These are phyloP conservation scores for Penicillium sp. DNA, from an alignment of 2,329 filamentous ascomycete genomes.

Conservation along the genomic window DNA sequence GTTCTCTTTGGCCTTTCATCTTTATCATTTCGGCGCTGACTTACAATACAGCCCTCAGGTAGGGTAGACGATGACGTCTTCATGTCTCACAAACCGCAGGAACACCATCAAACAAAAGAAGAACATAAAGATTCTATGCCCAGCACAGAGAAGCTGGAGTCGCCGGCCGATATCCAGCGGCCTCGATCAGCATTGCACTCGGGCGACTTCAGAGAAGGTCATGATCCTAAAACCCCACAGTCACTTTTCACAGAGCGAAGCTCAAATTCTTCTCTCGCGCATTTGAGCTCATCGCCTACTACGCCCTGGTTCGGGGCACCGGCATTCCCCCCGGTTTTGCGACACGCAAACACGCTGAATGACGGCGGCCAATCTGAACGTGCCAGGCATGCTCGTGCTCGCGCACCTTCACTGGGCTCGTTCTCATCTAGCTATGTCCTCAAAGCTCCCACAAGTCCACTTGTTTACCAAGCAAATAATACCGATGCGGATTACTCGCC, in stretches of 20 bases:
- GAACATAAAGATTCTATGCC: conserved; percentile 11
- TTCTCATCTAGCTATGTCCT: conserved; percentile 79
- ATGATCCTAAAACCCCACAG: conserved; percentile 24
- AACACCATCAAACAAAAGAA: conserved; percentile 20
- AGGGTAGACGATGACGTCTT: conserved; percentile 4
- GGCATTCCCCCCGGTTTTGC: conserved; percentile 21
- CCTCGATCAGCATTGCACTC: conserved; percentile 73
- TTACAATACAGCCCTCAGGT: conserved; percentile 8
- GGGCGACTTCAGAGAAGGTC: conserved; percentile 60
- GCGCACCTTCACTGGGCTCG: conserved; percentile 67
- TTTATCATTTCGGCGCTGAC: conserved; percentile 9
- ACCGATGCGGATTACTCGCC: conserved; percentile 70
- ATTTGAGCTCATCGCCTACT: conserved; percentile 54
- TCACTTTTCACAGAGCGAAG: conserved; percentile 22
- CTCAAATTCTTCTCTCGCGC: conserved; percentile 13
- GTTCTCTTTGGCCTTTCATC: neutral
- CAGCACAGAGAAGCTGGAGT: conserved; percentile 50
- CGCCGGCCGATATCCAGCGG: conserved; percentile 71
- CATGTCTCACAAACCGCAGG: conserved; percentile 29
- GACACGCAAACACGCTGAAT: neutral
- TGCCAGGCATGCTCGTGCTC: conserved; percentile 37
- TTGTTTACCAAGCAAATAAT: conserved; percentile 86
- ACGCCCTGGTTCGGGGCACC: conserved; percentile 56
- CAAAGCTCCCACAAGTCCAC: conserved; percentile 85
- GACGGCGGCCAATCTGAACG: conserved; percentile 13